Base-by-base conservation (phyloP, 805 yeast genomes). In the Lachancea dasiensis region DNA sequence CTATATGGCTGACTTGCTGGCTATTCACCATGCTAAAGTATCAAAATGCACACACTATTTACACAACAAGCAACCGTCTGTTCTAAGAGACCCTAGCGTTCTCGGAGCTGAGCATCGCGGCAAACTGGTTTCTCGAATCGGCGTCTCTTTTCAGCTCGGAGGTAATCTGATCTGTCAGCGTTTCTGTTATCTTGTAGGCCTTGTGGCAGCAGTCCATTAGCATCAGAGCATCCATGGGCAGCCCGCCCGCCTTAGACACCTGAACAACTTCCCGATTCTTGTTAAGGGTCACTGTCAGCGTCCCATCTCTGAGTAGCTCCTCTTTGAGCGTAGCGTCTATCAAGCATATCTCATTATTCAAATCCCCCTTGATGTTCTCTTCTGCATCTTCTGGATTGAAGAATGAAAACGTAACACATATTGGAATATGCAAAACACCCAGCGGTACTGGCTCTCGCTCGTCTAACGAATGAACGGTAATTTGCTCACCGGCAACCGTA, bases 181-280 rank as follows among this genome's bases (percentile, higher is more conserved):
- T 52, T 39, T 75, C 78, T 6, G 86, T 92, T 22, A 79, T 70
- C 3, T 58, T 56, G 50, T 73, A 76, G 1, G 95, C 92, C 40
- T 70, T 65, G 41, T 73, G 73, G 22, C 83, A 72, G 56, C 92
- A 81, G 18, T 78, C 76, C 68, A 86, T 66, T 34, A 90, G 63
- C 18, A 72, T 65, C 25, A 71, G 53, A 0, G 92, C 86, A 51
- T 85, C 89, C 47, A 90, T 75, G 5, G 89, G 84, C 31, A 84
- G 65, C 0, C 95, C 97, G 35, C 97, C 98, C 22, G 87, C 84
- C 54, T 90, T 92, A 29, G 82, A 72, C 20, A 92, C 70, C 57
- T 92, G 98, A 34, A 95, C 89, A 6, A 92, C 67, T 52, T 92
- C 98, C 48, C 90, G 74, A 56, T 90, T 90, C 49, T 83, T 86